Conservation (phyloP, 2,329 filamentous ascomycete species). For the Grosmannia huntii region DNA sequence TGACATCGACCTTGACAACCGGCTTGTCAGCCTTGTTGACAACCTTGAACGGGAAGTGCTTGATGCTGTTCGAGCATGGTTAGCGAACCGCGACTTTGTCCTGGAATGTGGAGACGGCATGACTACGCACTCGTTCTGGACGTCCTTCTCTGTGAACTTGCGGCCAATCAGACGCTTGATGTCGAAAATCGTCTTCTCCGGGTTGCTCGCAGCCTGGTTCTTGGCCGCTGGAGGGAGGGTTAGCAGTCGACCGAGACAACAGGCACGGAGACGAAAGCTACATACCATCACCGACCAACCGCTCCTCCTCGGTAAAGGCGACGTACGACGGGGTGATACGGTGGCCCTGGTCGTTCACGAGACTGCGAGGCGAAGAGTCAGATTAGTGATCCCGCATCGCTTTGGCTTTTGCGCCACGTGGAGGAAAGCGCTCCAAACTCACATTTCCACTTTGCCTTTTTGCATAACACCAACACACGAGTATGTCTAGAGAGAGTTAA, state of each 20-base stretch:
- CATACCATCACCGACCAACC: conserved; percentile 75
- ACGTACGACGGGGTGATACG: conserved; percentile 93
- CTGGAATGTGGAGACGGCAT: too few species aligned
- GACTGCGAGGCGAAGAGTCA: conserved; percentile 18
- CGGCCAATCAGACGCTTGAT: conserved; percentile 82
- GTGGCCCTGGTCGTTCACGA: conserved; percentile 92
- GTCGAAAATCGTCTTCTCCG: conserved; percentile 63
- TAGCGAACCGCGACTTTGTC: background rate
- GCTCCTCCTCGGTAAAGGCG: conserved; percentile 92
- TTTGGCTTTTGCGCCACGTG: background rate
- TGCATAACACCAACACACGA: conserved; percentile 93
- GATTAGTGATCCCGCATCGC: background rate
- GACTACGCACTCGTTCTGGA: conserved; percentile 56
- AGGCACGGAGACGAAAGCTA: background rate
- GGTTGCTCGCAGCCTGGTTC: conserved; percentile 82
- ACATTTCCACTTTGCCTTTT: conserved; percentile 83
- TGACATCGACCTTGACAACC: conserved; percentile 58
- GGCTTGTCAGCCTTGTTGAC: conserved; percentile 84
- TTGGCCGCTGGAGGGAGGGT: conserved; percentile 47
- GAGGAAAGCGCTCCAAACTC: background rate
- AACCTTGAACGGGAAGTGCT: conserved; percentile 98
- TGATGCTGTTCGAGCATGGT: conserved; percentile 35
- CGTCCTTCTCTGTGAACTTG: conserved; percentile 72
- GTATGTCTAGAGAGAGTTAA: conserved; percentile 40
- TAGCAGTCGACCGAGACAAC: background rate